Evolutionary conservation across 2,329 filamentous ascomycete species (phyloP), one percentile per base, ranked within the genome.

Genomic region (Apiospora koreana): DNA sequence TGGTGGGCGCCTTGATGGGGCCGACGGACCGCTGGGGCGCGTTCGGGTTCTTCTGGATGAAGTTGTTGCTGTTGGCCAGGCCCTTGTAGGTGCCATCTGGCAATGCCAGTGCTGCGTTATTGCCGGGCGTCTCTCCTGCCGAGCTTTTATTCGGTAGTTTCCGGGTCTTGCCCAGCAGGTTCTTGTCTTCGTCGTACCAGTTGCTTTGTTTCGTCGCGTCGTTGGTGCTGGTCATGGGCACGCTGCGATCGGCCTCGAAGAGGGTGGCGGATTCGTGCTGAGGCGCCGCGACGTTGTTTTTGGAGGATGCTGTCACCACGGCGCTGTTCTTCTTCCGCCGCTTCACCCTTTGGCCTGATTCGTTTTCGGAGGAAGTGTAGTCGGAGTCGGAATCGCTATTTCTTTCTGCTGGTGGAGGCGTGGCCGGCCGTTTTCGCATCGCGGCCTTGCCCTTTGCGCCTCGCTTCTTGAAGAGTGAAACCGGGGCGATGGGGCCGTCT

Each of bases 201-300:
- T 97, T 93, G 69, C 88, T 92, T 58, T 91, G 88, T 77, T 97
- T 97, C 1, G 95, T 98, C 25, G 96, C 95, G 79, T 98, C 95
- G 80, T 95, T 95, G 76, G 88, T 88, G 73, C 86, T 86, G 75
- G 89, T 85, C 75, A 94, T 89, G 73, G 86, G 85, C 31, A 89
- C 81, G 70, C 84, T 86, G 74, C 91, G 86, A 80, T 94, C 87
- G 70, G 91, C 88, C 68, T 86, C 81, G 81, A 88, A 88, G 73
- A 87, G 81, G 65, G 88, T 87, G 71, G 88, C 82, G 18, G 83
- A 81, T 31, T 88, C 84, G 9, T 83, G 81, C 46, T 77, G 78
- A 12, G 79, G 77, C 18, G 81, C 67, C 25, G 67, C 21, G 72
- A 80, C 81, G 46, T 80, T 78, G 68, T 84, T 84, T 72, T 84